These are phyloP conservation scores for Ophiostoma novo-ulmi DNA, from an alignment of 2,329 filamentous ascomycete species.

Conservation along the genomic window DNA sequence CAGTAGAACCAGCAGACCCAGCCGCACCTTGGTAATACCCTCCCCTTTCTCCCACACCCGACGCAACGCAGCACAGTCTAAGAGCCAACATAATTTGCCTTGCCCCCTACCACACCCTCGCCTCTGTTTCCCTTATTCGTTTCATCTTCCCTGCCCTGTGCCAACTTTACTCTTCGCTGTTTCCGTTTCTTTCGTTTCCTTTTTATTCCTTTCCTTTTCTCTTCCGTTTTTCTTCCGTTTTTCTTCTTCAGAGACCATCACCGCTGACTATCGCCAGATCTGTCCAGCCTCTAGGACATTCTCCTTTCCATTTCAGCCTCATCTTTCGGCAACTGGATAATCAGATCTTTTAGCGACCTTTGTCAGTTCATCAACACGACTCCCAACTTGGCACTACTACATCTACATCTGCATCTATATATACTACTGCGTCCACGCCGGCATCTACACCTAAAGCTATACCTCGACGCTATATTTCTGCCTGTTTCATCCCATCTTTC, in stretches of 20 bases:
- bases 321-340: background rate
- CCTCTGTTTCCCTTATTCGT: slow-evolving; percentile 4
- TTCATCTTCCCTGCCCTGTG: slow-evolving; percentile 9
- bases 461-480: background rate
- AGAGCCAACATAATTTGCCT: slow-evolving; percentile 14
- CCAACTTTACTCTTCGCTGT: slow-evolving; percentile 10
- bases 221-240: background rate
- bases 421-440: background rate
- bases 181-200: slow-evolving; percentile 2
- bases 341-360: slow-evolving; percentile 8
- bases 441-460: slow-evolving; percentile 12
- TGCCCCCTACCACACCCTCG: slow-evolving; percentile 11
- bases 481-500: background rate
- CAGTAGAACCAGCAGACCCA: slow-evolving; percentile 14
- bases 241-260: background rate
- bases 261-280: background rate
- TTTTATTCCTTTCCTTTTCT: slow-evolving; percentile 10
- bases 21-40: slow-evolving; percentile 20
- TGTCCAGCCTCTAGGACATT: slow-evolving; percentile 10
- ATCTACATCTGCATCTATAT: slow-evolving; percentile 15
- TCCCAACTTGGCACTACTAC: background rate
- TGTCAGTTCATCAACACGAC: slow-evolving; percentile 22
- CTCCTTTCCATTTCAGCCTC: slow-evolving; percentile 17
- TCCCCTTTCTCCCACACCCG: slow-evolving; percentile 14
- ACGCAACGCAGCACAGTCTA: slow-evolving; percentile 12